These are phyloP conservation scores for Cystobasidiaceae sp. DNA, from an alignment of 1,284 basidiomycete genomes.

Conservation along the genomic window DNA sequence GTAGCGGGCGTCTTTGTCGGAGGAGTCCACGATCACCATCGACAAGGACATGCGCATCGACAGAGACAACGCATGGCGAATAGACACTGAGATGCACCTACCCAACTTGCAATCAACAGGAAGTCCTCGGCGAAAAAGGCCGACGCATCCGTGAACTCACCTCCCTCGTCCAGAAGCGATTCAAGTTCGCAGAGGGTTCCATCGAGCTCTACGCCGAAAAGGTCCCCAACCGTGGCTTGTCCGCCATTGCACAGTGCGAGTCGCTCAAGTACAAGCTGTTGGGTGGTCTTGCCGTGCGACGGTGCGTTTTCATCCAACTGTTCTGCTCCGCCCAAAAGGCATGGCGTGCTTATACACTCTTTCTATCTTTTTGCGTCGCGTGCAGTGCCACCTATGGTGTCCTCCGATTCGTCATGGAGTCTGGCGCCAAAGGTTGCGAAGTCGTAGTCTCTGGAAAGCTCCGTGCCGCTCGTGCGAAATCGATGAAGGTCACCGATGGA, in stretches of 20 bases:
- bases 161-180: conserved; percentile 96
- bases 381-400: conserved; percentile 98
- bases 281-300: conserved; percentile 97
- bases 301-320: conserved; percentile 62
- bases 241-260: conserved; percentile 98
- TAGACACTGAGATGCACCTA: background rate
- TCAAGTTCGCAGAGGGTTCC: conserved; percentile 99
- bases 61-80: background rate
- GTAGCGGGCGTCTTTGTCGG: no score
- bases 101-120: conserved; percentile 44
- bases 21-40: background rate
- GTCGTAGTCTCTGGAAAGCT: conserved; percentile 99
- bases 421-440: conserved; percentile 98
- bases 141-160: conserved; percentile 99
- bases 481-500: conserved; percentile 99
- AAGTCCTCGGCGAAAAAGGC: conserved; percentile 99
- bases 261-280: conserved; percentile 98
- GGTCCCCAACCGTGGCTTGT: conserved; percentile 94
- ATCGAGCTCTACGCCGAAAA: conserved; percentile 99
- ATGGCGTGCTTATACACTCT: background rate
- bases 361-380: background rate
- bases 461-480: conserved; percentile 98
- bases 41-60: no score
- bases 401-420: conserved; percentile 99
- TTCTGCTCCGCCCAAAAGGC: no score